phyloP scores from a whole-genome alignment of 371 early-diverging fungal genomes.

The Basidiobolus meristosporus region DNA sequence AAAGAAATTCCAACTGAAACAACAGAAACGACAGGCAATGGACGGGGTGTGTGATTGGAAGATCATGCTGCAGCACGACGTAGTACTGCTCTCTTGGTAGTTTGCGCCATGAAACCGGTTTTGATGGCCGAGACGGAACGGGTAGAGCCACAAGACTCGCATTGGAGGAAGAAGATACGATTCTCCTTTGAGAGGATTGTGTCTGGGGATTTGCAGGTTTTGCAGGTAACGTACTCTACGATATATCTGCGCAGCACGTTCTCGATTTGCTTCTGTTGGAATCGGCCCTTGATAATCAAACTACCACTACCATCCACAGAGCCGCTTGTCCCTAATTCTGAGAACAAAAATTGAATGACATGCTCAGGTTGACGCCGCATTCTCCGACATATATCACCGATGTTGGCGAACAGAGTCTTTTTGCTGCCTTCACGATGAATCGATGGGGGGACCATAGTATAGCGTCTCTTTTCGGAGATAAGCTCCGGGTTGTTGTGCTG shows the following conservation, averaged over 20 bases:
- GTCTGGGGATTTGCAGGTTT: slow-evolving; percentile 95
- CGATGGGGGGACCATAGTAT: slow-evolving; percentile 87
- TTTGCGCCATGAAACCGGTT: slow-evolving; percentile 93
- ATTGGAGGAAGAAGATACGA: slow-evolving; percentile 94
- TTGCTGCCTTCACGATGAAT: slow-evolving; percentile 90
- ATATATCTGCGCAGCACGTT: slow-evolving; percentile 96
- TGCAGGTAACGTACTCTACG: slow-evolving; percentile 97
- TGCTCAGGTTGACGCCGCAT: slow-evolving; percentile 95
- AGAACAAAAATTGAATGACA: slow-evolving; percentile 92
- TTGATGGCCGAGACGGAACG: slow-evolving; percentile 96
- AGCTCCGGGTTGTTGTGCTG: slow-evolving; percentile 90
- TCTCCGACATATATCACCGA: slow-evolving; percentile 78
- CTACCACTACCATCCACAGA: slow-evolving; percentile 90
- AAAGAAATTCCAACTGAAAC: no score
- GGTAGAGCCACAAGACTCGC: slow-evolving; percentile 93
- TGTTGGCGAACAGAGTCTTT: slow-evolving; percentile 90
- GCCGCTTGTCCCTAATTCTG: slow-evolving; percentile 96
- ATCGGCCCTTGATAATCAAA: slow-evolving; percentile 94
- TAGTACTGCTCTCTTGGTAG: slow-evolving; percentile 30
- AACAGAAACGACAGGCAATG: no score
- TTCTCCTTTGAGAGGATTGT: slow-evolving; percentile 95
- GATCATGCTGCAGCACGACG: background rate
- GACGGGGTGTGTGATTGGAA: no score
- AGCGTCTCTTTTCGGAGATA: slow-evolving; percentile 78
- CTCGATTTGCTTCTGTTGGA: slow-evolving; percentile 98